phyloP scores from a whole-genome alignment of 78 protist genomes.

The Polysphondylium violaceum region DNA sequence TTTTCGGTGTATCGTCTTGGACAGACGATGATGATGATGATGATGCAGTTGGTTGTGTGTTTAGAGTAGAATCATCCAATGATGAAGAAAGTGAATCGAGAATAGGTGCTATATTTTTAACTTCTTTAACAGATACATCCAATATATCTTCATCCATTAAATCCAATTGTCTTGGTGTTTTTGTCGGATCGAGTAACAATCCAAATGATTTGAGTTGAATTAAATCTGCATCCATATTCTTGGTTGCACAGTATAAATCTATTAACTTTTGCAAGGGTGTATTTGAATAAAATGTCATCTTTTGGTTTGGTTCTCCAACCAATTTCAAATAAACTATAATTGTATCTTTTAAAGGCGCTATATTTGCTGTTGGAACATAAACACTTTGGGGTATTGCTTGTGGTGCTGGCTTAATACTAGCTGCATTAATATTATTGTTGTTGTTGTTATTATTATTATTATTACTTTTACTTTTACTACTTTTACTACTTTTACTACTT shows the following conservation, averaged over 20 bases:
- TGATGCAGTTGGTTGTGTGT: not conserved
- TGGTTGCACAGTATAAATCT: slow-evolving; percentile 16
- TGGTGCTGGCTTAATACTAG: too few relatives aligned
- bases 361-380: too few relatives aligned
- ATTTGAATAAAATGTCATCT: slow-evolving; percentile 7
- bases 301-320: slow-evolving; percentile 3
- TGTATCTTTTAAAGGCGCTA: too few relatives aligned
- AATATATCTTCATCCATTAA: slow-evolving; percentile 28
- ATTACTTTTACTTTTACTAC: not conserved
- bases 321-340: slow-evolving; percentile 18
- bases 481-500: not conserved
- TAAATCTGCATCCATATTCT: slow-evolving; percentile 6
- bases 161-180: slow-evolving; percentile 40
- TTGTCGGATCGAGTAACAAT: not conserved
- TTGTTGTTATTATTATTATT: not conserved
- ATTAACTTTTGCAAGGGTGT: slow-evolving; percentile 19
- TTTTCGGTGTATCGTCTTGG: slow-evolving; percentile 24
- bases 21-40: not conserved
- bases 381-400: too few relatives aligned
- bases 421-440: too few relatives aligned
- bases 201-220: slow-evolving; percentile 42
- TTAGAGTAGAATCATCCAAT: too few relatives aligned
- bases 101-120: not conserved
- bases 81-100: not conserved
- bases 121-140: slow-evolving; percentile 20